These are phyloP conservation scores for Leucosporidium creatinivorum DNA, from an alignment of 768 basidiomycete genomes.

Conservation along the genomic window DNA sequence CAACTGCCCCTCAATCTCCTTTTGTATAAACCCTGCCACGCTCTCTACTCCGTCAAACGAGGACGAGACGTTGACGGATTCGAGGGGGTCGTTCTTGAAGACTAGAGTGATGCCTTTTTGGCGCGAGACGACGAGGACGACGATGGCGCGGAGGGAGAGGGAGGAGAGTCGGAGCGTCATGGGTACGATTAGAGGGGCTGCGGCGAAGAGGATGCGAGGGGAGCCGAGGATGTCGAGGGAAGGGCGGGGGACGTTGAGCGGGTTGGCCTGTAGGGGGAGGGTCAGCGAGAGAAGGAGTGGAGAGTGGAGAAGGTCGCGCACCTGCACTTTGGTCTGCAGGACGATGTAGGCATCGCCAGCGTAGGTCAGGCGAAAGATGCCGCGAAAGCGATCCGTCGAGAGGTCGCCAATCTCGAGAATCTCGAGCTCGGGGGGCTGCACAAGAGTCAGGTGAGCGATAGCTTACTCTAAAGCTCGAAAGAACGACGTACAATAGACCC, in stretches of 20 bases:
- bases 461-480: slow-evolving; percentile 4
- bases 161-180: slow-evolving; percentile 97
- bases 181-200: slow-evolving; percentile 89
- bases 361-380: slow-evolving; percentile 92
- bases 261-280: slow-evolving; percentile 64
- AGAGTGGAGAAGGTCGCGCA: slow-evolving; percentile 40
- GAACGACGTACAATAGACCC: slow-evolving; percentile 67
- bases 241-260: slow-evolving; percentile 82
- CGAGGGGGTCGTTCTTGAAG: slow-evolving; percentile 98
- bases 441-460: not conserved
- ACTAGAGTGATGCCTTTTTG: slow-evolving; percentile 98
- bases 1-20: slow-evolving; percentile 92
- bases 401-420: slow-evolving; percentile 96
- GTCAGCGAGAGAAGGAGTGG: not conserved
- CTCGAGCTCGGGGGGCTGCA: slow-evolving; percentile 89
- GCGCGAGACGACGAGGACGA: slow-evolving; percentile 93
- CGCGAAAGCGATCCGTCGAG: slow-evolving; percentile 88
- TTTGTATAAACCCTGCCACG: slow-evolving; percentile 94
- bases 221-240: slow-evolving; percentile 80
- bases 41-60: slow-evolving; percentile 98
- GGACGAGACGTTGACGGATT: slow-evolving; percentile 93
- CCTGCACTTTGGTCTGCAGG: slow-evolving; percentile 86
- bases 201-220: slow-evolving; percentile 83
- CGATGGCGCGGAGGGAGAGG: slow-evolving; percentile 86
- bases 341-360: slow-evolving; percentile 84